phyloP scores from a whole-genome alignment of 208 protist species.

The Trypanosoma mega region DNA sequence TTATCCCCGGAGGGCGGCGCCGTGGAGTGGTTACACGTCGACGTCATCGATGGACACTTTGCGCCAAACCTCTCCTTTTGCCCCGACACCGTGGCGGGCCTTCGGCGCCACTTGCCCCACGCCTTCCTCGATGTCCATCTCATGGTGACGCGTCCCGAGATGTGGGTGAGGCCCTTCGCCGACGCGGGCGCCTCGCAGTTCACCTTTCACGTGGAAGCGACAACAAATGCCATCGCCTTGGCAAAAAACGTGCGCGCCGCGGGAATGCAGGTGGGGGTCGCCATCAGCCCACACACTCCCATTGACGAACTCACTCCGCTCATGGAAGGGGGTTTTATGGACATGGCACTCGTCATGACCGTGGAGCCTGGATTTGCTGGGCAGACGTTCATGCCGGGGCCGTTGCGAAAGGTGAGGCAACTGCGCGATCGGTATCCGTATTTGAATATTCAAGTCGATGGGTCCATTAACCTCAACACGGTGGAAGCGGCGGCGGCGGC shows the following conservation, averaged over 20 bases:
- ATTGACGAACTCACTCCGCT: conserved; percentile 39
- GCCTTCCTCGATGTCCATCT: conserved; percentile 87
- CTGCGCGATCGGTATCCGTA: conserved; percentile 57
- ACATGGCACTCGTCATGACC: conserved; percentile 95
- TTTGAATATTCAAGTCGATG: conserved; percentile 96
- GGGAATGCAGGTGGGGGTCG: conserved; percentile 75
- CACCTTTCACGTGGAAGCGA: conserved; percentile 85
- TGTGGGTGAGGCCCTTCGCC: conserved; percentile 52
- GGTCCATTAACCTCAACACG: conserved; percentile 86
- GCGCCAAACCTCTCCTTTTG: conserved; percentile 91
- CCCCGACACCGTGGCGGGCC: conserved; percentile 67
- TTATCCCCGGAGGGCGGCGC: conserved; percentile 21
- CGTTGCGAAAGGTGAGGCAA: conserved; percentile 85
- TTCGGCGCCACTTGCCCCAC: conserved; percentile 58
- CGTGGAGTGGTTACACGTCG: conserved; percentile 90
- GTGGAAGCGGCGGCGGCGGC: conserved; percentile 78
- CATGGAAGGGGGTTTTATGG: conserved; percentile 41
- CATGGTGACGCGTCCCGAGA: conserved; percentile 82
- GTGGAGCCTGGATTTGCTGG: conserved; percentile 98
- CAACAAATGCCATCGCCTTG: conserved; percentile 13
- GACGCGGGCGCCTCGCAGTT: conserved; percentile 58
- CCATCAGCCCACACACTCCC: conserved; percentile 90
- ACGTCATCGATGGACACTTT: conserved; percentile 93
- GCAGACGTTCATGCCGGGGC: conserved; percentile 94
- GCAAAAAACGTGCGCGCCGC: conserved; percentile 39